Percentiles rank a stretch among this genome's conserved stretches.
Conservation (phyloP, 352 stramenopile species). For the Poterioochromonas sp. region DNA sequence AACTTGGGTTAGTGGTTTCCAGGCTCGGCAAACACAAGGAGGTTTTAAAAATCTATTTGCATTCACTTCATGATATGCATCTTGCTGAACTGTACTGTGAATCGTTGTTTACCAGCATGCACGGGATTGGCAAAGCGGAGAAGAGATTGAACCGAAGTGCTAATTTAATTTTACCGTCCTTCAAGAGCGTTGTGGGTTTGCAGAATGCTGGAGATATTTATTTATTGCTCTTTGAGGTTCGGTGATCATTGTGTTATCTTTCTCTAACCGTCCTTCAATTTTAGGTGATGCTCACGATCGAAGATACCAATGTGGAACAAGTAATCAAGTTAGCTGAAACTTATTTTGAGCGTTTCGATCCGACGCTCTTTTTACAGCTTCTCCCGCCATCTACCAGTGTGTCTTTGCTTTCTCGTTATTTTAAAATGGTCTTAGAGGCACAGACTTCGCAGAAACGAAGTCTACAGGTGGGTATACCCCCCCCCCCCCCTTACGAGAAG, state of each 20-base stretch:
- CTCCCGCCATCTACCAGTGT: background rate
- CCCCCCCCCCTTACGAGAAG: background rate
- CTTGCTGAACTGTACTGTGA: constrained; percentile 15
- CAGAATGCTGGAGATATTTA: too few species aligned
- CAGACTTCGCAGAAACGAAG: background rate
- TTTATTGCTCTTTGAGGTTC: background rate
- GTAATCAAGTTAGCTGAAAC: constrained; percentile 8
- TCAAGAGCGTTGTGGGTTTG: too few species aligned
- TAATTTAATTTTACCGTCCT: too few species aligned
- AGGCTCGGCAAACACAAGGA: background rate
- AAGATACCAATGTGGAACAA: background rate
- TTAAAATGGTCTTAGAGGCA: background rate
- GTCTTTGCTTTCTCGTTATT: background rate
- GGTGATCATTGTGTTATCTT: background rate
- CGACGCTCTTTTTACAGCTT: background rate
- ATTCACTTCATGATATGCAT: background rate
- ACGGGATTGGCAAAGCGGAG: too few species aligned
- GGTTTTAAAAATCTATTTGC: background rate
- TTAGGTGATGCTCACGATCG: background rate
- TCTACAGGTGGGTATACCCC: background rate
- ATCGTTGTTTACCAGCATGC: background rate
- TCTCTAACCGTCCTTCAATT: background rate
- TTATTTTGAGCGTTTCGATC: constrained; percentile 26
- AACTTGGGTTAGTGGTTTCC: background rate
- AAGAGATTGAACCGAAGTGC: too few species aligned